phyloP scores from a whole-genome alignment of 2,329 filamentous ascomycete species.

The Sporothrix variecibatus region DNA sequence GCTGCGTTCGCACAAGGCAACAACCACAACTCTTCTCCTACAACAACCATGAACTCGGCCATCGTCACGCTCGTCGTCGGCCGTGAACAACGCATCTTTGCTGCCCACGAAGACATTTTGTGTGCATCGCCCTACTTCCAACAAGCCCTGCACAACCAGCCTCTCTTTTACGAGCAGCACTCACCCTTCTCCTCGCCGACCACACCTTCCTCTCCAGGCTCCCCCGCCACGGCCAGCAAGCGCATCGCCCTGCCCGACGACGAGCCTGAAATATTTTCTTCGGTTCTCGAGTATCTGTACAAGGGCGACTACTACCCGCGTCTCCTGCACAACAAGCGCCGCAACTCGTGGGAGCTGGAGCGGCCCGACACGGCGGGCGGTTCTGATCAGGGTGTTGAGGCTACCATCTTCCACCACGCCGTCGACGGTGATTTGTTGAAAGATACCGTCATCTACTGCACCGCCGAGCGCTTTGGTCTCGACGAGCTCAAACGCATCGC shows the following conservation, averaged over 20 bases:
- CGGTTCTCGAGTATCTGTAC: slow-evolving; percentile 87
- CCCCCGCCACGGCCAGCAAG: slow-evolving; percentile 46
- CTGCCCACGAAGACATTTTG: slow-evolving; percentile 85
- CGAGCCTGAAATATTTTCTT: slow-evolving; percentile 87
- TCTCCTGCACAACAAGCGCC: slow-evolving; percentile 77
- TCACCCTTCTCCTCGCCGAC: slow-evolving; percentile 13
- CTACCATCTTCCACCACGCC: slow-evolving; percentile 68
- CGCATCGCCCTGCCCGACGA: slow-evolving; percentile 81
- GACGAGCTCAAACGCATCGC: slow-evolving; percentile 83
- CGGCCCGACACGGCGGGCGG: slow-evolving; percentile 52
- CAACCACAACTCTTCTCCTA: slow-evolving; percentile 35
- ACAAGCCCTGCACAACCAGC: slow-evolving; percentile 62
- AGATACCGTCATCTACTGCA: slow-evolving; percentile 89
- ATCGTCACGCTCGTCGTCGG: slow-evolving; percentile 82
- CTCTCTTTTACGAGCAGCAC: slow-evolving; percentile 43
- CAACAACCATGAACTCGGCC: slow-evolving; percentile 53
- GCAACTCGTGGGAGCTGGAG: slow-evolving; percentile 81
- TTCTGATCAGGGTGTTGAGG: slow-evolving; percentile 51
- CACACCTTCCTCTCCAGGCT: slow-evolving; percentile 34
- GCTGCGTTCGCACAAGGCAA: slow-evolving; percentile 34
- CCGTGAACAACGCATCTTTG: slow-evolving; percentile 82
- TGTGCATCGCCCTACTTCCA: slow-evolving; percentile 78
- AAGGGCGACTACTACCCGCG: slow-evolving; percentile 92
- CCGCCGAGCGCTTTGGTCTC: slow-evolving; percentile 80
- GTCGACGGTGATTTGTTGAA: slow-evolving; percentile 72